Evolutionary conservation across 768 basidiomycete species (phyloP).

Genomic region (Lactarius vividus): DNA sequence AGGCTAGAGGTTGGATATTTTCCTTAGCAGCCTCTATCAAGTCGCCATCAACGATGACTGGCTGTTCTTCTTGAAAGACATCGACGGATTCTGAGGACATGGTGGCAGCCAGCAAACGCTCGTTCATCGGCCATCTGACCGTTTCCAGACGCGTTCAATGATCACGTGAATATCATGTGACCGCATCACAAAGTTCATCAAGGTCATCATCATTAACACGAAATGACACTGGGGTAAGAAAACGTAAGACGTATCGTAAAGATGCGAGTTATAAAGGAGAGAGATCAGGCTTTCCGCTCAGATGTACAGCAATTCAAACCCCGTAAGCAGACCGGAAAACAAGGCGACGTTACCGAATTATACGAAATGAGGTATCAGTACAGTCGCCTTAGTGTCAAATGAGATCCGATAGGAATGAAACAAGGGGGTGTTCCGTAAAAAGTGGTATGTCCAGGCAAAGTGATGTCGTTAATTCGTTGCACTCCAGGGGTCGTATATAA

Average conservation of each 20-base stretch:
- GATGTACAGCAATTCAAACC: conserved; percentile 16
- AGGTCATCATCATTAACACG: neutral
- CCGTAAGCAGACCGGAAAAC: neutral
- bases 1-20: conserved; percentile 79
- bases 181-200: conserved; percentile 7
- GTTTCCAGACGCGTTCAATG: neutral
- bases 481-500: neutral
- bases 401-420: conserved; percentile 11
- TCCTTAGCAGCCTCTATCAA: conserved; percentile 82
- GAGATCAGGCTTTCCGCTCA: conserved; percentile 20
- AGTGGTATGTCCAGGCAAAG: conserved; percentile 1
- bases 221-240: neutral
- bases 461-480: conserved; percentile 1
- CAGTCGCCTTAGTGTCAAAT: conserved; percentile 9
- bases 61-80: conserved; percentile 40
- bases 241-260: conserved; percentile 19
- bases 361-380: conserved; percentile 23
- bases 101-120: neutral
- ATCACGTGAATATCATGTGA: conserved; percentile 24
- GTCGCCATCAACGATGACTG: conserved; percentile 71
- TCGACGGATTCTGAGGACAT: conserved; percentile 30
- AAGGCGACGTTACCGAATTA: conserved; percentile 16
- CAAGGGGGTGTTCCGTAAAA: conserved; percentile 6
- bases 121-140: neutral
- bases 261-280: conserved; percentile 20